These are phyloP conservation scores for Rosa multiflora DNA, from an alignment of 306 rosid species.

Conservation along the genomic window DNA sequence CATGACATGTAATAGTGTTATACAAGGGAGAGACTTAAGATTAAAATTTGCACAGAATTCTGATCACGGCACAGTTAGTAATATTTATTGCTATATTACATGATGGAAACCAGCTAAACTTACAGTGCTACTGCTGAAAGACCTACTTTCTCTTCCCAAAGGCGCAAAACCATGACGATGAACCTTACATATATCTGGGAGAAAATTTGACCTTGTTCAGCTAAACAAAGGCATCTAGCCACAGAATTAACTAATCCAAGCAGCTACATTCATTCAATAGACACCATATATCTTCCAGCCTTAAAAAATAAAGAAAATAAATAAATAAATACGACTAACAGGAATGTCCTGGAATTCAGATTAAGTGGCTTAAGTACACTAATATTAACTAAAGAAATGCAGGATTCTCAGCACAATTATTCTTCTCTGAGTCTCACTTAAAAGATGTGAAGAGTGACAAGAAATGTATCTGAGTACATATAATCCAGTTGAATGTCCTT, in stretches of 20 bases:
- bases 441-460: not conserved
- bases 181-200: conserved; percentile 54
- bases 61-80: conserved; percentile 7
- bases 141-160: conserved; percentile 40
- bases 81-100: conserved; percentile 1
- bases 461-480: not conserved
- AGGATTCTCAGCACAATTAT: not conserved
- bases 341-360: not conserved
- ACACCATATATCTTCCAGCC: not conserved
- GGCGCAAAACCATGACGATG: conserved; percentile 33
- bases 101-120: conserved; percentile 39
- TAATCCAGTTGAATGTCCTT: not conserved
- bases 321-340: no score
- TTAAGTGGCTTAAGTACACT: not conserved
- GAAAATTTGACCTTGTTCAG: conserved; percentile 8
- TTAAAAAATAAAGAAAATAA: no score
- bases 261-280: not conserved
- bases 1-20: not conserved
- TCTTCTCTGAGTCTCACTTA: not conserved
- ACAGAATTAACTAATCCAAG: not conserved
- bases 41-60: not conserved
- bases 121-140: conserved; percentile 45
- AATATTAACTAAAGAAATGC: not conserved
- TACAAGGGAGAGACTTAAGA: not conserved
- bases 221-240: not conserved